Percentiles rank a stretch among this genome's conserved stretches.
Conservation (phyloP, 83 land plant genomes). For the Diphasiastrum complanatum region DNA sequence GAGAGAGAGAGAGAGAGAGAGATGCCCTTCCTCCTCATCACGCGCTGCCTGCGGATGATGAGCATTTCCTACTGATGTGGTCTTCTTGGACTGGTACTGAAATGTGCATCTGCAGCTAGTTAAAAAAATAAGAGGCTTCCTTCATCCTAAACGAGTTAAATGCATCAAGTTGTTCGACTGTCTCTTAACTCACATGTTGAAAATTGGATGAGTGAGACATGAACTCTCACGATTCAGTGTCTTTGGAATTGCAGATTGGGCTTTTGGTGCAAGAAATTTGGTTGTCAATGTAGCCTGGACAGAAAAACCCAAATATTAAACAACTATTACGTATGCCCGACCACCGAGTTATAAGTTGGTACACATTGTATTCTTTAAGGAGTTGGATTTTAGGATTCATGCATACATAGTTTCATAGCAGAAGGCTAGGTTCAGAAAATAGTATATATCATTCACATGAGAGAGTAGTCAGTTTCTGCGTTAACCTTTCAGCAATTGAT, state of each 20-base stretch:
- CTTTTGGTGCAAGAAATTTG: conserved; percentile 68
- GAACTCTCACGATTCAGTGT: conserved; percentile 61
- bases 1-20: too few species aligned
- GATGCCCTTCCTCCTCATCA: too few species aligned
- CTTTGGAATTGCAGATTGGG: conserved; percentile 49
- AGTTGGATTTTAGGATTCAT: not conserved
- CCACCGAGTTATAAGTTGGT: too few species aligned
- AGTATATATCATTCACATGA: not conserved
- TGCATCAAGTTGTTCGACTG: not conserved
- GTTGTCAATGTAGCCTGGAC: conserved; percentile 70
- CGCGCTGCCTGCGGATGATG: too few species aligned
- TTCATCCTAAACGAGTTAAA: too few species aligned
- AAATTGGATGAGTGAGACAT: conserved; percentile 86
- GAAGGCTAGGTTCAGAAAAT: not conserved
- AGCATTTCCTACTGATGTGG: too few species aligned
- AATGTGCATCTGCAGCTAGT: not conserved
- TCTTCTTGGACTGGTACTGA: not conserved
- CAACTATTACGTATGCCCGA: not conserved
- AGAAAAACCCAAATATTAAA: not conserved
- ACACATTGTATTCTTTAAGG: not conserved
- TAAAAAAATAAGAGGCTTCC: too few species aligned
- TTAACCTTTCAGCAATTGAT: conserved; percentile 71
- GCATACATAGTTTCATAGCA: not conserved
- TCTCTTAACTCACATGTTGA: conserved; percentile 59
- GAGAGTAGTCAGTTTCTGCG: conserved; percentile 47